phyloP scores from a whole-genome alignment of 306 rosid genomes.

The Dalbergia cultrata region DNA sequence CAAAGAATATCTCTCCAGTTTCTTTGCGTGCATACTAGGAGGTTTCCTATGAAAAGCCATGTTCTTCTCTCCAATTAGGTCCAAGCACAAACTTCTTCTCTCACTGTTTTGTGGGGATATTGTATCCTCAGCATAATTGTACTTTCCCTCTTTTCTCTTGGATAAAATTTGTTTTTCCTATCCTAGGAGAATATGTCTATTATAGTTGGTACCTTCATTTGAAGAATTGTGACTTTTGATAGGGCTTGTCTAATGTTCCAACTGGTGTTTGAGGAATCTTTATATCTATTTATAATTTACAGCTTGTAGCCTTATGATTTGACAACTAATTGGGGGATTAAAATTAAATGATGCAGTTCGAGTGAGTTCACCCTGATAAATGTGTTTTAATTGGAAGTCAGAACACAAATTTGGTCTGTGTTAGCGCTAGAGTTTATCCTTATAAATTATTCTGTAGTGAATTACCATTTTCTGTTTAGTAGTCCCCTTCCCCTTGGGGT shows the following conservation, averaged over 20 bases:
- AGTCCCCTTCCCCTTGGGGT: neutral
- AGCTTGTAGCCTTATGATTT: constrained; percentile 35
- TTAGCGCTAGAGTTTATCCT: constrained; percentile 1
- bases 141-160: too few species aligned
- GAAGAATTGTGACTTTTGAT: neutral
- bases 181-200: neutral
- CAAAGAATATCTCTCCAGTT: neutral
- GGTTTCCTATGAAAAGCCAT: too few species aligned
- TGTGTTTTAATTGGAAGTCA: constrained; percentile 23
- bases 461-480: constrained; percentile 1
- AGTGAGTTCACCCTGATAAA: constrained; percentile 35
- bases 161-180: neutral
- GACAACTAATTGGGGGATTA: constrained; percentile 7
- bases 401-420: constrained; percentile 14
- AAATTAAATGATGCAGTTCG: constrained; percentile 4
- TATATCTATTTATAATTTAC: neutral
- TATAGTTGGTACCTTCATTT: constrained; percentile 1
- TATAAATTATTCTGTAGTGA: constrained; percentile 5
- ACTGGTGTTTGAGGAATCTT: neutral
- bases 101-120: constrained; percentile 29
- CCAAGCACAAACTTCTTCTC: neutral
- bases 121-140: neutral
- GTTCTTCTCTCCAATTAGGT: constrained; percentile 19
- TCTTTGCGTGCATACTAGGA: neutral
- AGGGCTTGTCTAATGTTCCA: constrained; percentile 31